Percentiles rank a stretch among this genome's conserved stretches.
Evolutionary conservation across 2,329 filamentous ascomycete genomes (phyloP).

Genomic region (Colletotrichum caudatum): DNA sequence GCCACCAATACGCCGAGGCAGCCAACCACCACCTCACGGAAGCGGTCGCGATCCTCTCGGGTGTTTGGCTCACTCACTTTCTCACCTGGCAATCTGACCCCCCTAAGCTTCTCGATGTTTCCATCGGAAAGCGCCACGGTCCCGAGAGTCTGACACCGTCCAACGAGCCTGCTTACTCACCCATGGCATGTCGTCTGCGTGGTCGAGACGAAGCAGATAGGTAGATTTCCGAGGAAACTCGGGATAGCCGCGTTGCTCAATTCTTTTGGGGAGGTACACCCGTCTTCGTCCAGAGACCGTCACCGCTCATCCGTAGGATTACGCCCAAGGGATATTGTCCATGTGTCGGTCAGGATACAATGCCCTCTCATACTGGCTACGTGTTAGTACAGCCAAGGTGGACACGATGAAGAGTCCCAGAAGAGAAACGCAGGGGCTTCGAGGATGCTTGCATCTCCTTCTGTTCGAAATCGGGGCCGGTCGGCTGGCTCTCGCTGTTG

Average conservation of each 20-base stretch:
- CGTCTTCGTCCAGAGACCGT: conserved; percentile 3
- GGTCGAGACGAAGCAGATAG: conserved; percentile 5
- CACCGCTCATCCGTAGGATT: conserved; percentile 27
- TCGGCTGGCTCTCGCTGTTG: conserved; percentile 2
- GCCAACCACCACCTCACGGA: conserved; percentile 29
- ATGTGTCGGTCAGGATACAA: conserved; percentile 1
- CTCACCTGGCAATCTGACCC: conserved; percentile 27
- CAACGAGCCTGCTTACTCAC: conserved; percentile 6
- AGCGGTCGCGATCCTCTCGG: conserved; percentile 8
- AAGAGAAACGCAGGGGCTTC: conserved; percentile 15
- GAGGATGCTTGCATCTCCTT: conserved; percentile 17
- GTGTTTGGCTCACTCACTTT: conserved; percentile 27
- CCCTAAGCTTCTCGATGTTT: conserved; percentile 35
- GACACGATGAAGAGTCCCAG: conserved; percentile 15
- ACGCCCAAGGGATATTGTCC: conserved; percentile 1
- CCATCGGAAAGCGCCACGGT: conserved; percentile 34
- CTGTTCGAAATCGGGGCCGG: conserved; percentile 4
- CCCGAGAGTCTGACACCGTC: conserved; percentile 37
- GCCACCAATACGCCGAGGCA: conserved; percentile 32
- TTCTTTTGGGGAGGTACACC: conserved; percentile 15
- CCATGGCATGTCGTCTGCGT: conserved; percentile 11
- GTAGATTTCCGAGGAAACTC: conserved; percentile 1
- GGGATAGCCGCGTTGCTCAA: conserved; percentile 9
- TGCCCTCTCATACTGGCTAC: conserved; percentile 9
- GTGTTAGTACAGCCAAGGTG: conserved; percentile 13